Conservation (phyloP, 208 protist species). For the Acanthamoeba royreba region DNA sequence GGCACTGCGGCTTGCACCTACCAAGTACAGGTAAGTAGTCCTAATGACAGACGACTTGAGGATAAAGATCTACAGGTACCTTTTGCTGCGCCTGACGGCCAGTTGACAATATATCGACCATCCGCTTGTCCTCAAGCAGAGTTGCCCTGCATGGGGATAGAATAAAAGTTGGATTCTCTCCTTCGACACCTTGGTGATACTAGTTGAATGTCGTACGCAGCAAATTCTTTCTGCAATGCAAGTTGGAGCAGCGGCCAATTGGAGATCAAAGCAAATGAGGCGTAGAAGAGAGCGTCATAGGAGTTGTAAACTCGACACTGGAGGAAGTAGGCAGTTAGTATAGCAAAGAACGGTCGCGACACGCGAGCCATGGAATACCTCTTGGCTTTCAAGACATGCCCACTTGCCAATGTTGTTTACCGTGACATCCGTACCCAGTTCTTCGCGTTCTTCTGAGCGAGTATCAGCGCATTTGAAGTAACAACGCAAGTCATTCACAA, state of each 20-base stretch:
- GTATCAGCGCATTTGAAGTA: no score
- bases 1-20: conserved; percentile 57
- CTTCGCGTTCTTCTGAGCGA: no score
- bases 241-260: conserved; percentile 75
- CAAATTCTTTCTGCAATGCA: conserved; percentile 65
- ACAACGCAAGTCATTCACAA: no score
- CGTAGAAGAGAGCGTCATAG: conserved; percentile 83
- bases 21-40: background rate
- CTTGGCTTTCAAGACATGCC: background rate
- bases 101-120: conserved; percentile 10
- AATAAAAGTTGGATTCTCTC: no score
- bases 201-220: background rate
- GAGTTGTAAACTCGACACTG: conserved; percentile 82
- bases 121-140: conserved; percentile 24
- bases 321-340: no score
- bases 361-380: background rate
- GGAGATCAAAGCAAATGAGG: conserved; percentile 70
- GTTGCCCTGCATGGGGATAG: no score
- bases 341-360: background rate
- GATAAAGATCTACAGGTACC: background rate
- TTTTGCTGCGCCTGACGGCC: conserved; percentile 55
- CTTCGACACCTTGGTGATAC: background rate
- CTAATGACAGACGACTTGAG: no score
- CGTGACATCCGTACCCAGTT: no score
- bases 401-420: conserved; percentile 41